Base-by-base conservation (phyloP, 306 rosid genomes). In the Sicyos baderoa region DNA sequence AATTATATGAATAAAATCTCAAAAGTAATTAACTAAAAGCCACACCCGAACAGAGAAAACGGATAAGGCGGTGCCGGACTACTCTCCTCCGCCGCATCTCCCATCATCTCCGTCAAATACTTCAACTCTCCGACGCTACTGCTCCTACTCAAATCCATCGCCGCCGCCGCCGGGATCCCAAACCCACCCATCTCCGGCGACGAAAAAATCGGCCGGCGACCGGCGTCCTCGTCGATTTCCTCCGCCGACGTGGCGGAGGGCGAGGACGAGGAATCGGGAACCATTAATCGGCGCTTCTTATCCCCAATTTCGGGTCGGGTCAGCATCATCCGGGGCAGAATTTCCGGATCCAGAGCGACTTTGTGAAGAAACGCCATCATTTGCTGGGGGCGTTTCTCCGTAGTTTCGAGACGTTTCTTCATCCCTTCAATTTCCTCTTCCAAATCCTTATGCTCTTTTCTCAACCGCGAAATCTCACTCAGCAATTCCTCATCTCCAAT, bases 281-380 rank as follows among this genome's bases (percentile, higher is more conserved):
- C 32, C 53, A 84, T 74, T 2, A 79, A 49, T 2, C 74, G 76
- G 86, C 87, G 5, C 79, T 80, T 76, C 84, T 89, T 75, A 74
- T 88, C 37, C 75, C 84, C 18, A 27, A 68, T 1, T 77, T 14
- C 32, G 6, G 68, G 3, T 0, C 42, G 63, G 4, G 54, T 42
- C 6, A 27, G 60, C 75, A 94, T 79, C 44, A 90, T 68, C 1
- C 90, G 76, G 1, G 96, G 81, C 3, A 94, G 76, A 32, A 90
- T 78, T 18, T 84, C 87, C 2, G 99, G 99, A 48, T 94, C 87
- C 6, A 88, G 89, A 0, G 76, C 96, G 8, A 94, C 85, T 72
- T 83, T 90, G 65, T 69, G 59, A 6, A 94, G 84, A 50, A 94
- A 86, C 7, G 89, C 81, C 96, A 94, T 90, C 97, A 94, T 88